Base-by-base conservation (phyloP, 2,329 filamentous ascomycete genomes). In the Verticillium alfalfae region DNA sequence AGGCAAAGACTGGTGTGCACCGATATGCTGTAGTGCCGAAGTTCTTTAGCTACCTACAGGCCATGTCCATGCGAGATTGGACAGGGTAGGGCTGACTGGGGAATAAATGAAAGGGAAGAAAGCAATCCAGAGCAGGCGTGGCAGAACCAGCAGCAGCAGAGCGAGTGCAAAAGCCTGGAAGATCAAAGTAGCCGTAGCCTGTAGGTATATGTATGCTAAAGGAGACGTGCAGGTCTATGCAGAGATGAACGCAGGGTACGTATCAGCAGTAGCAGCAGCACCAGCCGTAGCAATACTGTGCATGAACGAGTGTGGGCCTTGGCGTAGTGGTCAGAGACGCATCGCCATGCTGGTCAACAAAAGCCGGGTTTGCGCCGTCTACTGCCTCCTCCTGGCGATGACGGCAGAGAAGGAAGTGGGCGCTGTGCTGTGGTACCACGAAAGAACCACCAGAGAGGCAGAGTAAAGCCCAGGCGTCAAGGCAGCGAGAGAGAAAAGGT, bases 301-400 rank as follows among this genome's bases (percentile, higher is more conserved):
- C 71, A 73, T 73, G 70, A 70, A 72, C 71, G 70, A 71, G 65
- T 64, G 69, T 71, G 68, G 69, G 63, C 65, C 67, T 52, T 52
- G 45, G 45, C 45, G n/a, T 52, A 4, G 45, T 52, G 18, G 45
- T 52, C 45, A 18, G 45, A 52, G 45, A 12, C 45, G 45, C 13
- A n/a, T 52, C n/a, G 45, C 22, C 45, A 15, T 26, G 45, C 45
- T 18, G 16, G n/a, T 52, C 45, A 52, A 52, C 18, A 52, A 18
- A 52, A 18, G 57, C 57, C 26, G 18, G 22, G 7, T 22, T 22
- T 39, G 34, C 45, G 37, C 38, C 15, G 34, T 15, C 34, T 34
- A n/a, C 55, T 34, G 45, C 26, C 12, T n/a, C 5, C 9, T 52
- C 22, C 18, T 52, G 45, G 45, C 45, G 45, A 52, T 52, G 45